These are phyloP conservation scores for Sclerotinia subarctica DNA, from an alignment of 2,329 filamentous ascomycete species.

Conservation along the genomic window DNA sequence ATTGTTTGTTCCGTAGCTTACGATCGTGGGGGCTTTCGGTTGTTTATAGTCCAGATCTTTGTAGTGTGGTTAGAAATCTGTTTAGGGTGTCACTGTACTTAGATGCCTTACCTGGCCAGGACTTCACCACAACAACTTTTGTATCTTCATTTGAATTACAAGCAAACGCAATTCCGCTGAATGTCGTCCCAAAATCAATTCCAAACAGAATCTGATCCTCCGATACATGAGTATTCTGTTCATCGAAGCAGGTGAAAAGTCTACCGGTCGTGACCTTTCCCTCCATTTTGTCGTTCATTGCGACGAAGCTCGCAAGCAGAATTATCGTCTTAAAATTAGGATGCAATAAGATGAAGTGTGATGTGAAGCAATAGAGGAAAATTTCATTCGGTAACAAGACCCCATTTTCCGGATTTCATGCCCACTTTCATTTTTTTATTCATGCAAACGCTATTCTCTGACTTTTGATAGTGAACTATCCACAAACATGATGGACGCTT, in stretches of 20 bases:
- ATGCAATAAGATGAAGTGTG: neutral
- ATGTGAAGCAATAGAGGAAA: neutral
- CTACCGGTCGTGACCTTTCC: neutral
- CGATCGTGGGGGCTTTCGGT: slow-evolving; percentile 23
- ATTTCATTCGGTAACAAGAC: neutral
- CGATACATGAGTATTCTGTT: neutral
- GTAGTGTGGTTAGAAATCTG: neutral
- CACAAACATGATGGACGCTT: neutral
- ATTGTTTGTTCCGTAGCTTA: slow-evolving; percentile 22
- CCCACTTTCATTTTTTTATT: neutral
- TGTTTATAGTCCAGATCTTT: slow-evolving; percentile 11
- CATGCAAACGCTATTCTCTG: neutral
- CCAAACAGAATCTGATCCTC: slow-evolving; percentile 27
- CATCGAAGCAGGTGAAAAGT: neutral
- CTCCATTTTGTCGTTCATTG: neutral
- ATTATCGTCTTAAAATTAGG: neutral
- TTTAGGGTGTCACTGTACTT: neutral
- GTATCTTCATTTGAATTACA: slow-evolving; percentile 11
- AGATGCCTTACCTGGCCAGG: slow-evolving; percentile 28
- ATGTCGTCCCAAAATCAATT: slow-evolving; percentile 31
- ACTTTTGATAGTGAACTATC: neutral
- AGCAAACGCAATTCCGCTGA: slow-evolving; percentile 25
- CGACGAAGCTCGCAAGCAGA: neutral
- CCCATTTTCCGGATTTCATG: neutral
- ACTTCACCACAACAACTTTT: slow-evolving; percentile 14